These are phyloP conservation scores for Curvularia verruculosa DNA, from an alignment of 2,329 filamentous ascomycete species.

Conservation along the genomic window DNA sequence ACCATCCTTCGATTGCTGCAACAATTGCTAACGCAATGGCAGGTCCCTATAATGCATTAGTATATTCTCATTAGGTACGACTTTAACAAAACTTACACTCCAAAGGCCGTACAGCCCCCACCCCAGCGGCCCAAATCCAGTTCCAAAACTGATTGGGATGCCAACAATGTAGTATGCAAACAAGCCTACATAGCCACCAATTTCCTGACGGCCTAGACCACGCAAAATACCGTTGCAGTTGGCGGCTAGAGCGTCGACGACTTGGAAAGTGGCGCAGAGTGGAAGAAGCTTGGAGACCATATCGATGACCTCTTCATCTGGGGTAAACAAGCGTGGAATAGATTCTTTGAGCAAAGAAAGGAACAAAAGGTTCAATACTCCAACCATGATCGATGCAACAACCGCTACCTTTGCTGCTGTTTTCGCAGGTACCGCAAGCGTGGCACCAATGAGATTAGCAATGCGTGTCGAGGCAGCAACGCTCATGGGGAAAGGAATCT, in stretches of 20 bases:
- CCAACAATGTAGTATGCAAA: conserved; percentile 86
- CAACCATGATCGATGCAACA: conserved; percentile 70
- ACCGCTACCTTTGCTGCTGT: conserved; percentile 80
- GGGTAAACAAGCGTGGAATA: conserved; percentile 78
- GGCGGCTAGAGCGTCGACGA: conserved; percentile 81
- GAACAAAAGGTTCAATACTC: conserved; percentile 76
- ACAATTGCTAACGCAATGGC: conserved; percentile 70
- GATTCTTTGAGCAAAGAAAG: conserved; percentile 71
- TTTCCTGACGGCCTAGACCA: conserved; percentile 84
- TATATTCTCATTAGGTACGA: neutral
- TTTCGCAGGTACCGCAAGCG: conserved; percentile 78
- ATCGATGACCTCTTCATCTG: conserved; percentile 67
- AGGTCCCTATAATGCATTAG: conserved; percentile 46
- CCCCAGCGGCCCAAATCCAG: conserved; percentile 74
- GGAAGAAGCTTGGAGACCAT: conserved; percentile 74
- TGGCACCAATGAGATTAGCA: conserved; percentile 89
- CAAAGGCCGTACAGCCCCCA: conserved; percentile 85
- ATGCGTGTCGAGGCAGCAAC: conserved; percentile 88
- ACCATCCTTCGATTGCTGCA: conserved; percentile 61
- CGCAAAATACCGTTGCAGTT: conserved; percentile 84
- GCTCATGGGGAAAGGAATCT: conserved; percentile 88
- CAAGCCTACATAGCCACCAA: conserved; percentile 88
- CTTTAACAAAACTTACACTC: conserved; percentile 50
- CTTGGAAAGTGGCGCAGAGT: conserved; percentile 84
- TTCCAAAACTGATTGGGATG: conserved; percentile 79